phyloP scores from a whole-genome alignment of 75 land plant species.

The Pinus albicaulis region DNA sequence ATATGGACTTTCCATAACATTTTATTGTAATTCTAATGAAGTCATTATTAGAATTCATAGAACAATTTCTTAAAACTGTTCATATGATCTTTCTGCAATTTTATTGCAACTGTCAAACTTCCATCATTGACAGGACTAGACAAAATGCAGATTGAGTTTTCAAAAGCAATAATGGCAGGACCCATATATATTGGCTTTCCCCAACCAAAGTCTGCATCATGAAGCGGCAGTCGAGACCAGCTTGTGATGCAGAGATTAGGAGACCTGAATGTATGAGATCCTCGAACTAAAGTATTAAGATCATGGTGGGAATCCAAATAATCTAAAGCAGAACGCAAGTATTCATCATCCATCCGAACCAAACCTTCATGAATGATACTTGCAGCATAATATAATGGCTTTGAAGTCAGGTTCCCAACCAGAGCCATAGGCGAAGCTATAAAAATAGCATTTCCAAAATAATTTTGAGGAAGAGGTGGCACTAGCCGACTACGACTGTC shows the following conservation, averaged over 20 bases:
- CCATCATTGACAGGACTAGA: constrained; percentile 57
- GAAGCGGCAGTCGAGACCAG: constrained; percentile 59
- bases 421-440: constrained; percentile 42
- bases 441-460: constrained; percentile 65
- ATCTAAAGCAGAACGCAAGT: constrained; percentile 50
- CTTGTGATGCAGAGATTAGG: constrained; percentile 67
- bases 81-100: constrained; percentile 59
- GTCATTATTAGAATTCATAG: too few species aligned
- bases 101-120: constrained; percentile 54
- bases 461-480: constrained; percentile 43
- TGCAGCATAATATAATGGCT: constrained; percentile 18
- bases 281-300: constrained; percentile 45
- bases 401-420: constrained; percentile 29
- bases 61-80: constrained; percentile 35
- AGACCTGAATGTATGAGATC: constrained; percentile 49
- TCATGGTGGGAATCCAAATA: constrained; percentile 49
- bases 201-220: constrained; percentile 86
- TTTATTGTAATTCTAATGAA: too few species aligned
- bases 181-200: constrained; percentile 66
- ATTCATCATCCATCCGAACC: constrained; percentile 26
- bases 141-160: constrained; percentile 47
- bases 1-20: too few species aligned
- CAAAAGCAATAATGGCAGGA: constrained; percentile 39
- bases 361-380: constrained; percentile 26
- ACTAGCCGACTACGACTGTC: constrained; percentile 39